A percentile compares a stretch with the other conserved stretches of the same genome.
These are phyloP conservation scores for Sugiyamaella neomexicana DNA, from an alignment of 1,139 yeast species.

Conservation along the genomic window DNA sequence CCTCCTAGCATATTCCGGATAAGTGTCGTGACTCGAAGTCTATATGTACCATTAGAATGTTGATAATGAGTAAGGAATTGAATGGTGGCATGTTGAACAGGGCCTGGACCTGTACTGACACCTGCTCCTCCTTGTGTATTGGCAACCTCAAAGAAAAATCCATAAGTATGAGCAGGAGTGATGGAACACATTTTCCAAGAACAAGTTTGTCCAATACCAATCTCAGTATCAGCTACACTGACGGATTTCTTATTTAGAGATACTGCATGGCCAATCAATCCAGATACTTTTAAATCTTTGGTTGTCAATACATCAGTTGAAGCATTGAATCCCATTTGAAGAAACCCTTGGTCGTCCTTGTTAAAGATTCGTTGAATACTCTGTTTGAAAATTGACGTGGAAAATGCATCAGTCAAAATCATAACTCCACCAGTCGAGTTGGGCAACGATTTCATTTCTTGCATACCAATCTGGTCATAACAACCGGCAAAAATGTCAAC, in stretches of 20 bases:
- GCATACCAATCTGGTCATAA: slow-evolving; percentile 96
- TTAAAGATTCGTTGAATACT: slow-evolving; percentile 83
- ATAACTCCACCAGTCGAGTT: slow-evolving; percentile 93
- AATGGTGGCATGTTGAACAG: slow-evolving; percentile 68
- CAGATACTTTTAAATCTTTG: slow-evolving; percentile 84
- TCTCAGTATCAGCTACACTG: slow-evolving; percentile 86
- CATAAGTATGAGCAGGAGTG: slow-evolving; percentile 87
- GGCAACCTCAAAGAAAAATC: slow-evolving; percentile 79
- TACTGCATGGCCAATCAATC: slow-evolving; percentile 91
- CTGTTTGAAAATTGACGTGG: slow-evolving; percentile 94
- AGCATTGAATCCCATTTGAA: slow-evolving; percentile 65
- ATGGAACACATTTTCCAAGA: slow-evolving; percentile 84
- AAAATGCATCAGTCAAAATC: slow-evolving; percentile 90
- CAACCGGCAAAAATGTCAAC: slow-evolving; percentile 96
- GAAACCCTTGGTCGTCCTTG: slow-evolving; percentile 84
- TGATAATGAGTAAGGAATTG: slow-evolving; percentile 81
- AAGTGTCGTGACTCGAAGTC: slow-evolving; percentile 89
- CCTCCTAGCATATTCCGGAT: slow-evolving; percentile 59
- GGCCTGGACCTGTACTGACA: slow-evolving; percentile 32
- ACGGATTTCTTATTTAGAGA: slow-evolving; percentile 54
- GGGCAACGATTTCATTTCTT: slow-evolving; percentile 89
- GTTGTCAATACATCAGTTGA: slow-evolving; percentile 85
- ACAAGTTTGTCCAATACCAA: slow-evolving; percentile 91
- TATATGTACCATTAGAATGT: slow-evolving; percentile 57
- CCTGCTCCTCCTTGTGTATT: slow-evolving; percentile 42